These are phyloP conservation scores for Myriangium duriaei DNA, from an alignment of 2,329 filamentous ascomycete species.

Conservation along the genomic window DNA sequence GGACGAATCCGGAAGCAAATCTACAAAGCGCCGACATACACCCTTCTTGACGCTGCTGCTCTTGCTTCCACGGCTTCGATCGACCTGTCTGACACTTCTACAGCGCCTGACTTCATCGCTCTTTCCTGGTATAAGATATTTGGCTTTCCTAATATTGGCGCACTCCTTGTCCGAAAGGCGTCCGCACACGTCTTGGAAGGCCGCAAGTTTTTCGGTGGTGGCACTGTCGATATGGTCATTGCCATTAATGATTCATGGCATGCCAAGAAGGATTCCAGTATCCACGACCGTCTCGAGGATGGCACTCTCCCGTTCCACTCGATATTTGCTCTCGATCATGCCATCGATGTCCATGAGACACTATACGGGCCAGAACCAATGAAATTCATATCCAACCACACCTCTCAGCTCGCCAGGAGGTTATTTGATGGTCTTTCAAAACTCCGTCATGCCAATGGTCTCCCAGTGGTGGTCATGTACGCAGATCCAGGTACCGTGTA, in stretches of 20 bases:
- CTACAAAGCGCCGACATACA: conserved; percentile 38
- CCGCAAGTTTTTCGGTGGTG: conserved; percentile 81
- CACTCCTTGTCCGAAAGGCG: conserved; percentile 65
- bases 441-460: conserved; percentile 58
- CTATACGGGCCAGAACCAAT: conserved; percentile 56
- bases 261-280: conserved; percentile 53
- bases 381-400: conserved; percentile 56
- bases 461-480: conserved; percentile 56
- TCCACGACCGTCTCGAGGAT: conserved; percentile 80
- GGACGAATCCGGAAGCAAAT: conserved; percentile 29
- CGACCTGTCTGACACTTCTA: conserved; percentile 48
- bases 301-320: conserved; percentile 83
- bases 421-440: conserved; percentile 46
- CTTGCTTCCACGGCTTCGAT: conserved; percentile 65
- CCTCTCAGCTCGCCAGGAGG: conserved; percentile 47
- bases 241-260: conserved; percentile 73
- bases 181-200: conserved; percentile 48
- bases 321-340: conserved; percentile 69
- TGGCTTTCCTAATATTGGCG: conserved; percentile 84
- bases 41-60: conserved; percentile 73
- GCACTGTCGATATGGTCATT: conserved; percentile 83
- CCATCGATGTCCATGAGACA: conserved; percentile 54
- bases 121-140: conserved; percentile 97
- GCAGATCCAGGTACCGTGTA: conserved; percentile 29
- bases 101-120: conserved; percentile 71